Evolutionary conservation across 352 stramenopile species (phyloP), one percentile per base, ranked within the genome.

Genomic region (Phytophthora idaei): DNA sequence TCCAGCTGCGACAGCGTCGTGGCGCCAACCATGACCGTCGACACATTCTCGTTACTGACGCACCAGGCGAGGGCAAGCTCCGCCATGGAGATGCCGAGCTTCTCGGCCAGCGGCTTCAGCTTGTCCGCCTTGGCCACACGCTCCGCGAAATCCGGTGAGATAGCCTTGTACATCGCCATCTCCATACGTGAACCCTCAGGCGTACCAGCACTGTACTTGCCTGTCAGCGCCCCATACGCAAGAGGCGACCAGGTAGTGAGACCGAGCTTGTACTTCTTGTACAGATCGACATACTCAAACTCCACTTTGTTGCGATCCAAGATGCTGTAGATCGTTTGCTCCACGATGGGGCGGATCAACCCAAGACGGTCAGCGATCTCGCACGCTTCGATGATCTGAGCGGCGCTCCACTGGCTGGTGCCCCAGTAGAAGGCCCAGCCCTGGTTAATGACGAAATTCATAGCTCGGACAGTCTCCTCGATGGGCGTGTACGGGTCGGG

Each of bases 211-310:
- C 76, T 85, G 80, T 92, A 92, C 69, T 93, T 93, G 56, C 82
- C 82, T 11, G 85, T 90, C 3, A 94, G 65, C 7, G 88, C 61
- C 11, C 85, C 84, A 29, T 61, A 83, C 0, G 70, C 67, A 4
- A 93, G 60, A 2, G 83, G 83, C 28, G 76, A 89, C 78, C 80
- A 93, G 4, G 76, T 89, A 21, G 81, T 91, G n/a, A 85, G 55
- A 10, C 81, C 85, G 32, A 85, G 69, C 49, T 83, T 85, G 67
- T 86, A 89, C 41, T 78, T 77, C 50, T 73, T 73, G 71, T 86
- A 91, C 28, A 64, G 32, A 10, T 61, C 42, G 3, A 36, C 42
- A 42, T 67, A 61, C 51, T 67, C 42, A 27, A 61, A 46, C 5
- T 69, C 51, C 12, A 67, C 60, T 21, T 61, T 67, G 32, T 73